Percentiles rank a stretch among this genome's conserved stretches.
phyloP scores from a whole-genome alignment of 768 basidiomycete species.

The Boletus edulis region DNA sequence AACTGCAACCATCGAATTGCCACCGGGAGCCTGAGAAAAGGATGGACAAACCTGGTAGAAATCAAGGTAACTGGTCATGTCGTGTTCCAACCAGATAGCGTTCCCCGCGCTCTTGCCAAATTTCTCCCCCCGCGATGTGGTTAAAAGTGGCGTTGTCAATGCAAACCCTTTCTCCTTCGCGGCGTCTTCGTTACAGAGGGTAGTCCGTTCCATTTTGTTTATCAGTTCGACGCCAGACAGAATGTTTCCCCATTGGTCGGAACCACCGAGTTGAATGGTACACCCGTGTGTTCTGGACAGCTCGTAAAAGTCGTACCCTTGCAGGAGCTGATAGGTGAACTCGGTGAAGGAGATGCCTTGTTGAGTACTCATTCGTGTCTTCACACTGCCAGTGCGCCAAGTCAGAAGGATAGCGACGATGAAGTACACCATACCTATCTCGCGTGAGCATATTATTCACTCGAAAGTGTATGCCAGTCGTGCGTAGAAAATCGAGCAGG shows the following conservation, averaged over 20 bases:
- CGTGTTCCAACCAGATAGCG: conserved; percentile 84
- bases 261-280: conserved; percentile 89
- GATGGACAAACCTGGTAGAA: conserved; percentile 80
- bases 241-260: conserved; percentile 99
- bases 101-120: conserved; percentile 98
- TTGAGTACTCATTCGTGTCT: conserved; percentile 71
- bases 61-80: conserved; percentile 82
- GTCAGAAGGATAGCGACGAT: conserved; percentile 4
- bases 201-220: conserved; percentile 39
- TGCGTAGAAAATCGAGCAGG: conserved; percentile 81
- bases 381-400: conserved; percentile 54
- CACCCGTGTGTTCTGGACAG: conserved; percentile 66
- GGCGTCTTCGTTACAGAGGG: background rate
- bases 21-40: background rate
- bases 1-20: conserved; percentile 52
- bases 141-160: conserved; percentile 91
- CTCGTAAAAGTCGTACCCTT: conserved; percentile 92
- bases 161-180: conserved; percentile 58
- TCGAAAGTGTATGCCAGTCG: conserved; percentile 73
- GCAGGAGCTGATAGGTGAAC: conserved; percentile 95
- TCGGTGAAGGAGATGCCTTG: conserved; percentile 98
- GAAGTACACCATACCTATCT: conserved; percentile 64
- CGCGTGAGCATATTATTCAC: conserved; percentile 88
- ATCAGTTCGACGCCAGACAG: conserved; percentile 92
- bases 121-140: conserved; percentile 87